Base-by-base conservation (phyloP, 768 basidiomycete genomes). In the Termitomyces sp. region DNA sequence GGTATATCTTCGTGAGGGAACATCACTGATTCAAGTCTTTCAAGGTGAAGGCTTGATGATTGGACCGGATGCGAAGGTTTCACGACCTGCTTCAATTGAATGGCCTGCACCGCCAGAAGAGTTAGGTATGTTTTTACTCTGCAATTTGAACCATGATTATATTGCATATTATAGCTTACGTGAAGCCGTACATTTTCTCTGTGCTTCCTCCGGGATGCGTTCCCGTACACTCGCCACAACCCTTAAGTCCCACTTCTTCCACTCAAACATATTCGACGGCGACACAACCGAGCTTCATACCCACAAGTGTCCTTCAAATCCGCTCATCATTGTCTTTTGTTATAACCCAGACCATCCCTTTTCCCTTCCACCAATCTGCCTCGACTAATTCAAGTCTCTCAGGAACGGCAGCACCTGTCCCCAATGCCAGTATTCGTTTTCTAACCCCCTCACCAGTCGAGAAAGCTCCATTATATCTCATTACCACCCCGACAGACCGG, bases 81-180 rank as follows among this genome's bases (percentile, higher is more conserved):
- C 81, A 0, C 75, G 81, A 38, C 62, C 72, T 2, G 64, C 71
- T 9, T 74, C 75, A 18, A 79, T 95, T 16, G 81, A 82, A 59
- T 94, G 91, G 88, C 83, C 86, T 1, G 79, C 81, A n/a, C 79
- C 86, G 48, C 92, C 91, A 24, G 92, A 95, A 65, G 94, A 96
- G 60, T 77, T 88, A 28, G 78, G 91, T 88, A 62, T 22, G 63
- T 56, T 14, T 30, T 20, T 1, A 30, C 4, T 43, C 24, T 36
- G 14, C 24, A 6, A 4, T 20, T 24, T 20, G 11, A 7, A 45
- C 8, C 47, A 26, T 33, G 18, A 7, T 59, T 1, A 54, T 18
- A 55, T 43, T 52, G 7, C 54, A 54, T 48, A 11, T 56, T 63
- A 26, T 61, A 90, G 91, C 84, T 3, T 86, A 84, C 55, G 76